These are phyloP conservation scores for Elsinoe arachidis DNA, from an alignment of 2,329 filamentous ascomycete genomes.

Conservation along the genomic window DNA sequence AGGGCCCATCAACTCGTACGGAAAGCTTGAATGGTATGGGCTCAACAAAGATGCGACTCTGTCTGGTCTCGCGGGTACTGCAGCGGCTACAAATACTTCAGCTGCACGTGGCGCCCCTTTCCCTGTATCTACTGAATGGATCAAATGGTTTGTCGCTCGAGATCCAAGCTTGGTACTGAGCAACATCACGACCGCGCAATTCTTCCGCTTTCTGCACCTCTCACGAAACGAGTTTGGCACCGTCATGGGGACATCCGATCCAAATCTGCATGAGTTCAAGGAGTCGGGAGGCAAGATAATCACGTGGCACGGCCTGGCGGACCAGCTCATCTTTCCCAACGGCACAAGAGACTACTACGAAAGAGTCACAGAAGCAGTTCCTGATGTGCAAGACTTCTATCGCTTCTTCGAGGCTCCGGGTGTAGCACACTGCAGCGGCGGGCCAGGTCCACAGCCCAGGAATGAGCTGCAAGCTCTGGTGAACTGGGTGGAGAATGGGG, in stretches of 20 bases:
- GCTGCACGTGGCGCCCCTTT: slow-evolving; percentile 18
- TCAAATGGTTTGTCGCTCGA: slow-evolving; percentile 28
- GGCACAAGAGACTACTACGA: slow-evolving; percentile 33
- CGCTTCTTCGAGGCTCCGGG: slow-evolving; percentile 34
- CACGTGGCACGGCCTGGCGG: slow-evolving; percentile 35
- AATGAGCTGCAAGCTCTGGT: slow-evolving; percentile 23
- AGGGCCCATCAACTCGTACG: not conserved
- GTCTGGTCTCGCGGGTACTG: not conserved
- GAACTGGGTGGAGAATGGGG: slow-evolving; percentile 28
- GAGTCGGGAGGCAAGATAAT: slow-evolving; percentile 35
- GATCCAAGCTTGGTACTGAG: slow-evolving; percentile 26
- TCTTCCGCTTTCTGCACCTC: slow-evolving; percentile 20
- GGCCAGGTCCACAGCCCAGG: not conserved
- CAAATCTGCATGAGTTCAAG: slow-evolving; percentile 32
- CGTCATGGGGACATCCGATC: slow-evolving; percentile 31
- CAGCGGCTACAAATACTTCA: not conserved
- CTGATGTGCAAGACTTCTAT: slow-evolving; percentile 27
- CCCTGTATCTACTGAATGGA: slow-evolving; percentile 27
- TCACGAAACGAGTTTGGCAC: slow-evolving; percentile 18
- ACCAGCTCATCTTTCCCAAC: slow-evolving; percentile 31
- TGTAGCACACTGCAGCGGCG: slow-evolving; percentile 26
- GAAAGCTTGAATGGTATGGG: not conserved
- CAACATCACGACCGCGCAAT: slow-evolving; percentile 25
- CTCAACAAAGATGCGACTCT: not conserved
- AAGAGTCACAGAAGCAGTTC: slow-evolving; percentile 23